Conservation (phyloP, 306 rosid species). For the Medicago ruthenica region DNA sequence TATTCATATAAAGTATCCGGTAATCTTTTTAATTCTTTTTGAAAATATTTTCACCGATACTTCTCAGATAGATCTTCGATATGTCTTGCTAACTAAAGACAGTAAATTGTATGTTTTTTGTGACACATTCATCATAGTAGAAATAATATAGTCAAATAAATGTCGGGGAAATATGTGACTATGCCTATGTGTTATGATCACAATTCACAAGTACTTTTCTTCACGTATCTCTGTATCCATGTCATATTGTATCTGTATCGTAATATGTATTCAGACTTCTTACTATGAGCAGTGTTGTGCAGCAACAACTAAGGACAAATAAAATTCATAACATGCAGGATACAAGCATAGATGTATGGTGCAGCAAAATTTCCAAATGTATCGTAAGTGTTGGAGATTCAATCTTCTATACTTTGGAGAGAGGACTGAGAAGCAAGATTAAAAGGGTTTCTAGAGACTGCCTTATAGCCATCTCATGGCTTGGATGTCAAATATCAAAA, state of each 20-base stretch:
- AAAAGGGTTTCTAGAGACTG: constrained; percentile 71
- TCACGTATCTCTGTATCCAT: not conserved
- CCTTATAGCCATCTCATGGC: constrained; percentile 75
- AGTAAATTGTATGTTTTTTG: not conserved
- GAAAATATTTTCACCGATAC: not conserved
- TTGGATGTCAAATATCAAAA: constrained; percentile 76
- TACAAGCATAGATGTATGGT: constrained; percentile 71
- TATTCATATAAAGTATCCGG: not conserved
- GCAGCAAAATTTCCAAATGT: constrained; percentile 63
- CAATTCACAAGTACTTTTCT: not conserved
- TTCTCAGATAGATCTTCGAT: not conserved
- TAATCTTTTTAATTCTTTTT: constrained; percentile 1
- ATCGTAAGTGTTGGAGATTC: constrained; percentile 61
- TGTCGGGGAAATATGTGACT: not conserved
- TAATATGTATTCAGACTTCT: not conserved
- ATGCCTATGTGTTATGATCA: not conserved
- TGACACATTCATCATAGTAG: not conserved
- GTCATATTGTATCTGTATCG: not conserved
- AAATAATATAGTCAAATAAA: not conserved
- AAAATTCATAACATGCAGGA: constrained; percentile 62
- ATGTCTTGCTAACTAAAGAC: not conserved
- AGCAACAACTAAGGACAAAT: constrained; percentile 15
- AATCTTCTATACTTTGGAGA: constrained; percentile 64
- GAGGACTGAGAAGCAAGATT: constrained; percentile 62
- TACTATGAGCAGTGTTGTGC: not conserved